These are phyloP conservation scores for Capsicum baccatum DNA, from an alignment of 257 asterid genomes.

Conservation along the genomic window DNA sequence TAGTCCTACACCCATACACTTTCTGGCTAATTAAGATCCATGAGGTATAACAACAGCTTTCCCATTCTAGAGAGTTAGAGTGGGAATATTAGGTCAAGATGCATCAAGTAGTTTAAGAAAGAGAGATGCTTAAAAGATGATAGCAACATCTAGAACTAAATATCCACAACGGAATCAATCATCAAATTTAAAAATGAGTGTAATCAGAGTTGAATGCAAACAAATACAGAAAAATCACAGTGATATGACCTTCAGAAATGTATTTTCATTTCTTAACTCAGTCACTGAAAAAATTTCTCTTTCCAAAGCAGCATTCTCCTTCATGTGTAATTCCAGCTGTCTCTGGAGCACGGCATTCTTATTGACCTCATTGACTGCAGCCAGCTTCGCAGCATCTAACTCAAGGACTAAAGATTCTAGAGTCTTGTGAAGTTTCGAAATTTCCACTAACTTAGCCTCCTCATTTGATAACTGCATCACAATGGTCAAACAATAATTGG, in stretches of 20 bases:
- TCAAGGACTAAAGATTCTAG: constrained; percentile 83
- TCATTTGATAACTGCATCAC: constrained; percentile 78
- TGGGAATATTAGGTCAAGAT: not conserved
- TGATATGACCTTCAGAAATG: constrained; percentile 67
- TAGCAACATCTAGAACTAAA: constrained; percentile 17
- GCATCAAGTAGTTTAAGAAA: constrained; percentile 1
- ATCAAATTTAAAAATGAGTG: constrained; percentile 21
- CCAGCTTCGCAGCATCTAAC: constrained; percentile 88
- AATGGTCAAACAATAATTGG: not conserved
- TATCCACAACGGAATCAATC: constrained; percentile 9
- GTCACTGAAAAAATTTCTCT: constrained; percentile 61
- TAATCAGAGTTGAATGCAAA: constrained; percentile 18
- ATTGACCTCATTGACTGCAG: constrained; percentile 85
- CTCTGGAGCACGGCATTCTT: constrained; percentile 75
- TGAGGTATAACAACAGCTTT: not conserved
- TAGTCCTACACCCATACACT: not conserved
- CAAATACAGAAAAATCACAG: constrained; percentile 17
- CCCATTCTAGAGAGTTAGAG: not conserved
- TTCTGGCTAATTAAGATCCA: constrained; percentile 1
- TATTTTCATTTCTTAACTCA: constrained; percentile 80
- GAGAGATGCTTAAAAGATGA: constrained; percentile 8
- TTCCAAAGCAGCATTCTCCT: constrained; percentile 78
- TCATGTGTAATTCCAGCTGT: constrained; percentile 69
- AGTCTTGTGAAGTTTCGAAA: constrained; percentile 85
- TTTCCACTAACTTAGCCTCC: constrained; percentile 77